These are phyloP conservation scores for Gentiana macrophylla DNA, from an alignment of 257 asterid genomes.

Conservation along the genomic window DNA sequence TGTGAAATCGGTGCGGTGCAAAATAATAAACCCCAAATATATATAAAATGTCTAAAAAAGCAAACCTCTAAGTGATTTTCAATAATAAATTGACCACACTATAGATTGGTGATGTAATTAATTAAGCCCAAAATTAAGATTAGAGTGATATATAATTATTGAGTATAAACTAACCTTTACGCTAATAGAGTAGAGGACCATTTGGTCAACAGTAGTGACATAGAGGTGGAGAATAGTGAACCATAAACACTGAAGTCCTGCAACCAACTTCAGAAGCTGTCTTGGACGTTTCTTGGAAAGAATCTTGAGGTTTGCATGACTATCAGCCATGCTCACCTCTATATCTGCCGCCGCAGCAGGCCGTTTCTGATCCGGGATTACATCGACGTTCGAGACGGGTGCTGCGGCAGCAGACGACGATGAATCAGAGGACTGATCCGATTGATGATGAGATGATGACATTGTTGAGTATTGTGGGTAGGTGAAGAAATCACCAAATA, in stretches of 20 bases:
- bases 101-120: neutral
- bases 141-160: neutral
- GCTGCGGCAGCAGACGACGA: conserved; percentile 1
- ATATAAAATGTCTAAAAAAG: neutral
- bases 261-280: conserved; percentile 35
- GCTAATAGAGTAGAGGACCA: conserved; percentile 33
- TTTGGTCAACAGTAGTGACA: conserved; percentile 29
- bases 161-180: conserved; percentile 22
- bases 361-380: conserved; percentile 5
- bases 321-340: conserved; percentile 38
- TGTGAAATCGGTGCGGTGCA: too few relatives aligned
- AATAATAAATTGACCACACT: neutral
- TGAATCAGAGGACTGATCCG: neutral
- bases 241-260: conserved; percentile 33
- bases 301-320: conserved; percentile 41
- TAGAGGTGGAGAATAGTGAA: conserved; percentile 34
- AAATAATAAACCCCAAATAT: too few relatives aligned
- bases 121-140: neutral
- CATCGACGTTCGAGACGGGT: neutral
- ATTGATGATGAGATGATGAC: conserved; percentile 1
- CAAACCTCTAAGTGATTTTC: neutral
- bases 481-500: conserved; percentile 31
- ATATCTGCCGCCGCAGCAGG: conserved; percentile 25
- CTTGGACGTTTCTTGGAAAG: conserved; percentile 28
- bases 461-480: conserved; percentile 33